Base-by-base conservation (phyloP, 345 rosid species). In the Trapa bicornis region DNA sequence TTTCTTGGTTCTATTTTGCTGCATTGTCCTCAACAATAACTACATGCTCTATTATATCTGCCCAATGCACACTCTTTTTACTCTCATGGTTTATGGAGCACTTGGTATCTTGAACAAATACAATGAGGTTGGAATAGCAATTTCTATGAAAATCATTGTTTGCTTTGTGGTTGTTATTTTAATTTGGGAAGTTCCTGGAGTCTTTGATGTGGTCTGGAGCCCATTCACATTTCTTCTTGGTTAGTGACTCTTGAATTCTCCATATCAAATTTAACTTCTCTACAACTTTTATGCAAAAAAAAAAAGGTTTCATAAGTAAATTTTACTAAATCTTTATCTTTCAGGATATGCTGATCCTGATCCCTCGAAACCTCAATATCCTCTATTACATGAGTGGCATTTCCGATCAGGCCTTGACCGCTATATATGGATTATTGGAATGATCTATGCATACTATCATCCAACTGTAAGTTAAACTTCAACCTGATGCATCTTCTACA, bases 391-490 rank as follows among this genome's bases (percentile, higher is more conserved):
- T 50, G 99, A 94, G 83, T 94, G 99, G 99, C 97, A 94, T 80
- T 94, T 94, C 72, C 97, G 99, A 64, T 94, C 99, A 0, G 99
- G 99, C 62, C 99, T 94, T 81, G 99, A 94, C 74, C 96, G 99
- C 50, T 94, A 94, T 77, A 91, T 94, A 73, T 94, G 99, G 99
- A 94, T 94, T 68, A 76, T 94, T 67, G 99, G 99, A 72, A 94
- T 94, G 99, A 77, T 91, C 68, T 94, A 91, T 81, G 99, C 99
- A 45, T 94, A 91, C 80, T 94, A 85, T 79, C 97, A 94, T 82
- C 99, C 99, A 72, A 91, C 97, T 37, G 99, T 94, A 81, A 77
- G 96, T 81, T 22, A 73, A 42, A 65, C 63, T 53, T 39, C 63
- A 32, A 58, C 4, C 37, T 33, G 12, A 36, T 33, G 15, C 38